Conservation (phyloP, 306 rosid genomes). For the Quercus ilex region DNA sequence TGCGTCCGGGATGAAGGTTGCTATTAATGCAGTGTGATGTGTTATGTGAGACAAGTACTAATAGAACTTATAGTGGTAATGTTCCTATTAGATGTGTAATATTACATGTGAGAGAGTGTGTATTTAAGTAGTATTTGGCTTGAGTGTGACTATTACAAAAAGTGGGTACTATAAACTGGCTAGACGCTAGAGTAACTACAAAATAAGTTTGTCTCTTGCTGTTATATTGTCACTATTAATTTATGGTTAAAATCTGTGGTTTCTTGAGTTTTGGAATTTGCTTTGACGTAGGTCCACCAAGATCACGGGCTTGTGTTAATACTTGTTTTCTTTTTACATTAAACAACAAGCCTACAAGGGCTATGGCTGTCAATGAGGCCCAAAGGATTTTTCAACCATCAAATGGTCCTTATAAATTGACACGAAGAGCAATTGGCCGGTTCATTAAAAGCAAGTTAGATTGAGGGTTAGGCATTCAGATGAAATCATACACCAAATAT, state of each 20-base stretch:
- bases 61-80: not conserved
- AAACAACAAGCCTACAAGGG: no score
- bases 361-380: no score
- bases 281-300: not conserved
- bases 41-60: not conserved
- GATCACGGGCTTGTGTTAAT: no score
- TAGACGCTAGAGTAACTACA: not conserved
- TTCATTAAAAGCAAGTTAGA: no score
- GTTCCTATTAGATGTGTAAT: not conserved
- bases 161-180: not conserved
- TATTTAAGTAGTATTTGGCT: not conserved
- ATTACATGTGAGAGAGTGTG: not conserved
- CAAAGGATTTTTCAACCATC: no score
- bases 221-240: not conserved
- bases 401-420: no score
- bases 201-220: not conserved
- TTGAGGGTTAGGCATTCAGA: no score
- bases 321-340: no score
- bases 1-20: constrained; percentile 57
- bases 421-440: no score
- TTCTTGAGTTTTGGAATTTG: not conserved
- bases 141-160: not conserved
- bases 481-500: no score
- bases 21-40: constrained; percentile 39
- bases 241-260: not conserved